Evolutionary conservation across 2,329 filamentous ascomycete species (phyloP), one percentile per base, ranked within the genome.

Genomic region (Aureobasidium sp.): DNA sequence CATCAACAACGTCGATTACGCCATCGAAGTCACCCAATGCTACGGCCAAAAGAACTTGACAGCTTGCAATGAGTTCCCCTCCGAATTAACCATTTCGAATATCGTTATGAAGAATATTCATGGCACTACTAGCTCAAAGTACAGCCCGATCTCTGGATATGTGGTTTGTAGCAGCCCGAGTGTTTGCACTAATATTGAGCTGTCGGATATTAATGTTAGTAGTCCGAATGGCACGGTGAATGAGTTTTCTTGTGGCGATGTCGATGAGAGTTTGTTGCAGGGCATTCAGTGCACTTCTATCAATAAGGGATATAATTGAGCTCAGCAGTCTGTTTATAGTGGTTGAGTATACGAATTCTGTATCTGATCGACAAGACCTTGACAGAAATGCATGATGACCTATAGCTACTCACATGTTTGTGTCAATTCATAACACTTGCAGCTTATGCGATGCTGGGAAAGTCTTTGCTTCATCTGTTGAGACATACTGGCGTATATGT

Each of bases 21-120:
- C 83, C 2, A 83, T 87, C 65, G 82, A 85, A 64, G 76, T 87
- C 52, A 84, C 84, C n/a, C 84, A 87, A 70, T 87, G 84, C 75
- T 86, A 87, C 64, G 83, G 83, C 9, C 83, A 86, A 72, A 81
- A 76, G 64, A 86, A 87, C 68, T 68, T 82, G 55, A 85, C 83
- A 2, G 76, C 86, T n/a, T 87, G 84, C 73, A 79, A 82, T 47
- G 67, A 82, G 70, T 83, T 75, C 67, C 84, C 84, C 2, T 82
- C 81, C 42, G 79, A 77, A 15, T 69, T 85, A 63, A 82, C 78
- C 12, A 84, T 85, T 65, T 76, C 76, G 20, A 79, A 85, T 64
- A 74, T 87, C 51, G 73, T 76, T 5, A 82, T 87, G 68, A 80
- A 76, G 64, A 81, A 85, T 65, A 81, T 87, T 69, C 71, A 72